phyloP scores from a whole-genome alignment of 208 protist genomes.

The Trypanosomatidae sp. region DNA sequence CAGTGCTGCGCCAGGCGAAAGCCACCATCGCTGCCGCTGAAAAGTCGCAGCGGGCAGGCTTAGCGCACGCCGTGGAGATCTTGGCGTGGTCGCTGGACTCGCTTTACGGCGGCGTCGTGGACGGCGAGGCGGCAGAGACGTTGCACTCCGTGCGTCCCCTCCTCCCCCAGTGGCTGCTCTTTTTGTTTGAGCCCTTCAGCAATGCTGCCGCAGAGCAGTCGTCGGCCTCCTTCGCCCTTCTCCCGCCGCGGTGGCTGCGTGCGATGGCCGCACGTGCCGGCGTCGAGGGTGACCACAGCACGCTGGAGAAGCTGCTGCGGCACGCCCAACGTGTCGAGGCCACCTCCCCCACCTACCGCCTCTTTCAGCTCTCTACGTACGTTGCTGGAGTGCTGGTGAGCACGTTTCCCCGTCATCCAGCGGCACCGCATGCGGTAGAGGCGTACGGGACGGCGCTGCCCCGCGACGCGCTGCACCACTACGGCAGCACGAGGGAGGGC shows the following conservation, averaged over 20 bases:
- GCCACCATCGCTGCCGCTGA: conserved; percentile 6
- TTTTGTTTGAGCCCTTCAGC: conserved; percentile 11
- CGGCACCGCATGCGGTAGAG: conserved; percentile 8
- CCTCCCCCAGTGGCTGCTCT: conserved; percentile 19
- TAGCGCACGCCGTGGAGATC: conserved; percentile 18
- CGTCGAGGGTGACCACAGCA: background rate
- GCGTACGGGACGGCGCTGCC: conserved; percentile 18
- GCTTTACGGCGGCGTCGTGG: conserved; percentile 9
- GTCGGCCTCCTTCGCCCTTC: background rate
- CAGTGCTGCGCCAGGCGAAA: conserved; percentile 7
- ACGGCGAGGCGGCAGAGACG: background rate
- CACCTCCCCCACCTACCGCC: background rate
- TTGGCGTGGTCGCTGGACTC: conserved; percentile 25
- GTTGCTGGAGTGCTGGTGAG: conserved; percentile 14
- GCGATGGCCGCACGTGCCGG: conserved; percentile 7
- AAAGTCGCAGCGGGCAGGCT: conserved; percentile 11
- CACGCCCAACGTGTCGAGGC: conserved; percentile 8
- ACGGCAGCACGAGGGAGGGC: conserved; percentile 28
- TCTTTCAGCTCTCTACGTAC: conserved; percentile 24
- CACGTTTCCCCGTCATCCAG: conserved; percentile 12
- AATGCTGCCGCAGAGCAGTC: background rate
- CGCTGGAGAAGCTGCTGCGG: conserved; percentile 19
- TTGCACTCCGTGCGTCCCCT: background rate
- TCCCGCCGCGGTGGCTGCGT: conserved; percentile 20
- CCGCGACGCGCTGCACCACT: conserved; percentile 13